These are phyloP conservation scores for Tuber borchii DNA, from an alignment of 495 filamentous ascomycete species.

Conservation along the genomic window DNA sequence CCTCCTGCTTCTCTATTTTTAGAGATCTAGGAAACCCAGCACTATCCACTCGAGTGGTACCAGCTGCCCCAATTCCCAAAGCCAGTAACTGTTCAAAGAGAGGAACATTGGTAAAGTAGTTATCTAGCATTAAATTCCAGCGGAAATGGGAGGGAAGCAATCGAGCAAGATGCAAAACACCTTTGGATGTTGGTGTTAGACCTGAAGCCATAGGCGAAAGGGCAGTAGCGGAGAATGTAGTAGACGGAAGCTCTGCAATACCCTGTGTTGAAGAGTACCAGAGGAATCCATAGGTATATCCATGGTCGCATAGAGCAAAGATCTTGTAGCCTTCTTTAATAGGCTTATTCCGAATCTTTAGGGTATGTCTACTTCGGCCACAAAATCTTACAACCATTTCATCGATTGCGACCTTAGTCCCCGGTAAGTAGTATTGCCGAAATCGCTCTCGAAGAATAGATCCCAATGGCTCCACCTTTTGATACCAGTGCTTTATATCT, in stretches of 20 bases:
- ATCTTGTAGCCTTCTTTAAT: constrained; percentile 15
- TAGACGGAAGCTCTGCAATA: not conserved
- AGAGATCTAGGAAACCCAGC: constrained; percentile 9
- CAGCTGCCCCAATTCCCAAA: not conserved
- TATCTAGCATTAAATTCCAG: constrained; percentile 7
- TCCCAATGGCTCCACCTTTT: constrained; percentile 4
- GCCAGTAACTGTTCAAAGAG: not conserved
- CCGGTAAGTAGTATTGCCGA: constrained; percentile 5
- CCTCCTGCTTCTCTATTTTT: not conserved
- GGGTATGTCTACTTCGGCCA: constrained; percentile 6
- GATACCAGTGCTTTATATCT: not conserved
- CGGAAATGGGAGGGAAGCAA: not conserved
- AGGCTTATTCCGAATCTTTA: constrained; percentile 15
- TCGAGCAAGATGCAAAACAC: constrained; percentile 6
- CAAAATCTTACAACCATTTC: constrained; percentile 19
- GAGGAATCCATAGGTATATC: not conserved
- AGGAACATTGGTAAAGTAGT: constrained; percentile 14
- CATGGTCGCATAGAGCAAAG: constrained; percentile 7
- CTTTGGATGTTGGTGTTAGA: not conserved
- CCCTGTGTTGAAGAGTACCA: constrained; percentile 4
- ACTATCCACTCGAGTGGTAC: not conserved
- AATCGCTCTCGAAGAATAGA: not conserved
- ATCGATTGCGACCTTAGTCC: constrained; percentile 16
- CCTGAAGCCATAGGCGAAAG: not conserved
- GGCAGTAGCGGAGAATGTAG: no score